Conservation (phyloP, 805 yeast genomes). For the Zygosaccharomyces siamensis region DNA sequence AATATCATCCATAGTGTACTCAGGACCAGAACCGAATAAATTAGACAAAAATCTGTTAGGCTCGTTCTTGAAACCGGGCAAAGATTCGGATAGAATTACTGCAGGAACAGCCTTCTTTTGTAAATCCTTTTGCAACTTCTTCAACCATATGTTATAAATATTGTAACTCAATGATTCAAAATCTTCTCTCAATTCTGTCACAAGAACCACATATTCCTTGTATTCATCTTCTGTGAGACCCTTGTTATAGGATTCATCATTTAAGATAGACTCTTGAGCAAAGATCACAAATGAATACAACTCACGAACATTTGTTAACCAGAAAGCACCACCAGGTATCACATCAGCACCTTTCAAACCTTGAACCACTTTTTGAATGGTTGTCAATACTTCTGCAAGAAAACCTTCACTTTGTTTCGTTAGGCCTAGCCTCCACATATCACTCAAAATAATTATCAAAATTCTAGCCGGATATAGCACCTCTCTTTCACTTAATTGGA, state of each 20-base stretch:
- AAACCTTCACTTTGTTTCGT: constrained; percentile 89
- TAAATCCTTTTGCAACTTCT: constrained; percentile 82
- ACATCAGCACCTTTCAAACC: constrained; percentile 80
- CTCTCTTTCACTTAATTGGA: constrained; percentile 79
- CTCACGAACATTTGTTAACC: constrained; percentile 96
- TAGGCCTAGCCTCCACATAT: constrained; percentile 97
- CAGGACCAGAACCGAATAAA: constrained; percentile 65
- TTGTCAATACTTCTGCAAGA: constrained; percentile 80
- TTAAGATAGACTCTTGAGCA: constrained; percentile 87
- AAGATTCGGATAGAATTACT: constrained; percentile 86
- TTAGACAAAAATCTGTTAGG: constrained; percentile 73
- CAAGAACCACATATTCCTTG: constrained; percentile 81
- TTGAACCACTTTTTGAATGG: constrained; percentile 79
- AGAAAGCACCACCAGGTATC: constrained; percentile 89
- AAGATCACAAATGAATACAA: constrained; percentile 88
- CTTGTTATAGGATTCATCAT: constrained; percentile 69
- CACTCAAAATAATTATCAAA: constrained; percentile 83
- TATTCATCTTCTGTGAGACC: constrained; percentile 90
- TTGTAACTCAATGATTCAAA: constrained; percentile 89
- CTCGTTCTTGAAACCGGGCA: constrained; percentile 93
- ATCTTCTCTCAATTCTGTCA: constrained; percentile 89
- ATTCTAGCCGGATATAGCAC: constrained; percentile 95
- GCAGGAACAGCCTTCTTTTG: constrained; percentile 94
- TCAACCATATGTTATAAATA: constrained; percentile 95
- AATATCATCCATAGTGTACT: constrained; percentile 91